Evolutionary conservation across 441 rosid species (phyloP).

Genomic region (Melianthus villosus): DNA sequence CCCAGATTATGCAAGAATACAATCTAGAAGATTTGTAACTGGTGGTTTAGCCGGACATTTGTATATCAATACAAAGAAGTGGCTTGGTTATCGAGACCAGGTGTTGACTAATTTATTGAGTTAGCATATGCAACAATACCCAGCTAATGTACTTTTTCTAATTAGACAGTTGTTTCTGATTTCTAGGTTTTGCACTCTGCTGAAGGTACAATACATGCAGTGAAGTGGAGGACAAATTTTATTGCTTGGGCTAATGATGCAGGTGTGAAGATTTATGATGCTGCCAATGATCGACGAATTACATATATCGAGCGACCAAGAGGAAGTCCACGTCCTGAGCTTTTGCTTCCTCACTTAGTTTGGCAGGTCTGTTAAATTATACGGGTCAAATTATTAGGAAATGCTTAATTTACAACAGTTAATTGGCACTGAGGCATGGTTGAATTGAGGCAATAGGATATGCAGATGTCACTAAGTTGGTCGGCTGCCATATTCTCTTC

Average conservation of each 20-base stretch:
- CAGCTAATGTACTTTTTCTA: background rate
- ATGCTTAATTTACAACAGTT: too few species aligned
- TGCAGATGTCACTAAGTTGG: too few species aligned
- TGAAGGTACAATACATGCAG: constrained; percentile 92
- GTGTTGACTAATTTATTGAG: constrained; percentile 21
- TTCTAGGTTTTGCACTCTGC: constrained; percentile 84
- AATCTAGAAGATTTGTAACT: constrained; percentile 68
- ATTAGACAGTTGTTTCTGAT: constrained; percentile 7
- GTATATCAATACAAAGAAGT: constrained; percentile 66
- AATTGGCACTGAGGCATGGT: too few species aligned
- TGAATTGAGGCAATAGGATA: too few species aligned
- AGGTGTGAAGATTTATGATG: constrained; percentile 95
- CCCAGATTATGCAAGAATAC: constrained; percentile 62
- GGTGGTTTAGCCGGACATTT: constrained; percentile 96
- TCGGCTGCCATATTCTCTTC: too few species aligned
- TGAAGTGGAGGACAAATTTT: constrained; percentile 83
- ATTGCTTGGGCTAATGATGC: constrained; percentile 98
- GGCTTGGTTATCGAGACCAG: constrained; percentile 86
- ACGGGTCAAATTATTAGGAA: background rate
- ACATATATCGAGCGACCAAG: constrained; percentile 90
- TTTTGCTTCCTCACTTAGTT: constrained; percentile 84
- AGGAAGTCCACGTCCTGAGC: constrained; percentile 83
- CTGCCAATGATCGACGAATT: constrained; percentile 72
- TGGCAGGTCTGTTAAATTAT: constrained; percentile 69
- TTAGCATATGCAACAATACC: constrained; percentile 2